Base-by-base conservation (phyloP, 1,284 basidiomycete species). In the Microbotryum violaceum region DNA sequence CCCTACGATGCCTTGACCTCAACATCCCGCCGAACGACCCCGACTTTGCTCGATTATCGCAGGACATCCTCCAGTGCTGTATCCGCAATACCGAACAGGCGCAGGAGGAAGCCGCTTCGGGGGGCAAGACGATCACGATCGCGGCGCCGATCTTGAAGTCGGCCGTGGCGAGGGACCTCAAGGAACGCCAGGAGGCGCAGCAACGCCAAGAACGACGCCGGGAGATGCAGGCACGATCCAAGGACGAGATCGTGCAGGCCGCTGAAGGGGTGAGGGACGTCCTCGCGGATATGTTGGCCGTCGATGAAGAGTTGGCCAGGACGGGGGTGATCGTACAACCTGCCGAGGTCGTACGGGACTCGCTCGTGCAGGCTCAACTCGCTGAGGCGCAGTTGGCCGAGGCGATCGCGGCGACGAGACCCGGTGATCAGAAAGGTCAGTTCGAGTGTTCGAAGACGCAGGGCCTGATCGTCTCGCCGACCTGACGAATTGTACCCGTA, bases 1-100 rank as follows among this genome's bases (percentile, higher is more conserved):
- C 84, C 20, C 85, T 98, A 79, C 82, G 96, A 0, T 98, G 94
- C 73, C 79, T 98, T 55, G 94, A 99, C 76, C 75, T 98, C 52
- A 89, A 91, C 70, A 91, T 97, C 45, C 71, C 89, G 3, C 86
- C 90, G 0, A 89, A 86, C 54, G 86, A 93, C 63, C 87, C 91
- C 59, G 87, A 87, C 70, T 88, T 91, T 76, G 88, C 91, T n/a
- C 71, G 75, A 27, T 70, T 79, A 14, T 76, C 75, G 44, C 76
- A 79, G 61, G 74, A 76, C 45, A 79, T 79, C 53, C 68, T 78
- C 3, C 74, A 77, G 31, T 63, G 56, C 20, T 97, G 93, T 74
- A 84, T 96, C 14, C 80, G 93, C 62, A 96, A 96, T 70, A 96
- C 90, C 0, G 91, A 96, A 74, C 64, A 75, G 0, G 77, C 78